Conservation (phyloP, 176 grass and related monocot species). For the Sorghum bicolor region DNA sequence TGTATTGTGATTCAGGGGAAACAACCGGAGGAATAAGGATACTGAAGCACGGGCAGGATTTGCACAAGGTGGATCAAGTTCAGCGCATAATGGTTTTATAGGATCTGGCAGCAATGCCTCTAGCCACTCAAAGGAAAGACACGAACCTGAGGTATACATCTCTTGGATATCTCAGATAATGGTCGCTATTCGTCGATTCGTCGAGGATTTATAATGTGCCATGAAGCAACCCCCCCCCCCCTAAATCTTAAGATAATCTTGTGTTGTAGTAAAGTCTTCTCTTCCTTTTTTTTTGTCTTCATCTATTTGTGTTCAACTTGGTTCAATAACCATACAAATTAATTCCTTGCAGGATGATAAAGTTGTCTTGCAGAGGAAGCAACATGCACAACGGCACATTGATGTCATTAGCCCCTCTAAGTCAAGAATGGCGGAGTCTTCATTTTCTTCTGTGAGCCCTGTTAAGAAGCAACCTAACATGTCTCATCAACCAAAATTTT, state of each 20-base stretch:
- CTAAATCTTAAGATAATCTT: background rate
- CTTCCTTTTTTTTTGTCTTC: background rate
- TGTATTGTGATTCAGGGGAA: constrained; percentile 49
- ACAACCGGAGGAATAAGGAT: constrained; percentile 58
- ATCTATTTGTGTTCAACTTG: constrained; percentile 15
- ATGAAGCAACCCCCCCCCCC: background rate
- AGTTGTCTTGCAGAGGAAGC: constrained; percentile 46
- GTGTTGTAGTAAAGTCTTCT: constrained; percentile 7
- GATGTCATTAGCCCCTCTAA: constrained; percentile 47
- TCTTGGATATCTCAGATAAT: constrained; percentile 13
- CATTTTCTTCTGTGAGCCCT: constrained; percentile 49
- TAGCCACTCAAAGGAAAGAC: constrained; percentile 38
- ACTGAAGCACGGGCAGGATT: constrained; percentile 27
- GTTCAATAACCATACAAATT: constrained; percentile 22
- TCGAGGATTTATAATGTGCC: background rate
- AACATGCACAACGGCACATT: constrained; percentile 46
- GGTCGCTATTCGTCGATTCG: background rate
- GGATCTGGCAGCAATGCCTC: constrained; percentile 37
- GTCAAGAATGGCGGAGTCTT: constrained; percentile 47
- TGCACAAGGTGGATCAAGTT: constrained; percentile 37
- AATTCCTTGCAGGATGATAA: constrained; percentile 74
- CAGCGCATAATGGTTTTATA: constrained; percentile 34
- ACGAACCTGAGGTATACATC: constrained; percentile 43
- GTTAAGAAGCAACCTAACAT: constrained; percentile 48
- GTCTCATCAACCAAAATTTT: constrained; percentile 54